Evolutionary conservation across 2,329 filamentous ascomycete species (phyloP).

Genomic region (Colletotrichum liriopes): DNA sequence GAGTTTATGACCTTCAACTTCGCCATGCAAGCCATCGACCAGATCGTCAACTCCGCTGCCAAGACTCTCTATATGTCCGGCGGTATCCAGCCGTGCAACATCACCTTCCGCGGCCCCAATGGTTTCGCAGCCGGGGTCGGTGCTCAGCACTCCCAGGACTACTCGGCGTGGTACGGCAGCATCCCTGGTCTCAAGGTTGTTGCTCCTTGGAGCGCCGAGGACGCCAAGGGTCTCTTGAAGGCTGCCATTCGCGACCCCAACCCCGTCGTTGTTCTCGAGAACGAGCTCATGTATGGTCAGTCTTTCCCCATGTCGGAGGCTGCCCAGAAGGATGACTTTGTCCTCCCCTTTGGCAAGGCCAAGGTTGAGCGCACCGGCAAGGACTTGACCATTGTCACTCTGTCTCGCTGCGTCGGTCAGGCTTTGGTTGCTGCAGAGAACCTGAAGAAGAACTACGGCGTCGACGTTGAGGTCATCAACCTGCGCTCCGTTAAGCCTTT

Average conservation of each 20-base stretch:
- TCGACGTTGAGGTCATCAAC: conserved; percentile 98
- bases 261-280: conserved; percentile 92
- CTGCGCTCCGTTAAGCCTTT: conserved; percentile 97
- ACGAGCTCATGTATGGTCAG: conserved; percentile 93
- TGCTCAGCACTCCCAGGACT: conserved; percentile 99
- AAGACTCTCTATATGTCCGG: conserved; percentile 99
- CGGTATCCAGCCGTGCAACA: conserved; percentile 99
- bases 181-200: conserved; percentile 98
- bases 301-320: conserved; percentile 97
- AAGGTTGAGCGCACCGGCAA: conserved; percentile 98
- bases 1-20: conserved; percentile 99
- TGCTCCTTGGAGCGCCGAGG: conserved; percentile 94
- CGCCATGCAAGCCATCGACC: conserved; percentile 99
- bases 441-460: conserved; percentile 96
- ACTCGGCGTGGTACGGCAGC: conserved; percentile 98
- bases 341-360: conserved; percentile 97
- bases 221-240: conserved; percentile 98
- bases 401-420: conserved; percentile 96
- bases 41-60: conserved; percentile 98
- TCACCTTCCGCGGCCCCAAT: conserved; percentile 99
- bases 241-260: conserved; percentile 98
- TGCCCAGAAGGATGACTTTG: conserved; percentile 96
- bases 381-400: conserved; percentile 94
- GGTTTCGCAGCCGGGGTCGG: conserved; percentile 96
- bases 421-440: conserved; percentile 89